Conservation (phyloP, 2,329 filamentous ascomycete species). For the Claviceps sp. region DNA sequence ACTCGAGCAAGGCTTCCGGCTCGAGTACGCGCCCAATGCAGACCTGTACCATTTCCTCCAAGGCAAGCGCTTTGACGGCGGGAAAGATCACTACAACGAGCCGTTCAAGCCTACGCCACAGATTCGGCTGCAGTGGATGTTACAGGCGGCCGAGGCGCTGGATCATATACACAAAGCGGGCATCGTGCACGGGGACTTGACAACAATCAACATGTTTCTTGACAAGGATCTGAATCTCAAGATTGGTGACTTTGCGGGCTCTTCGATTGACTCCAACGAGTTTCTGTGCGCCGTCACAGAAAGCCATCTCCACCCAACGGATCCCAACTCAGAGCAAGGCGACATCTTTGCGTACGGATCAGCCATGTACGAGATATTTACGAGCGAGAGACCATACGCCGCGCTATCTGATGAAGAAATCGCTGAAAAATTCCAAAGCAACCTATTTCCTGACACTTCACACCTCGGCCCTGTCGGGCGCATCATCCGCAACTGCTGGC, state of each 20-base stretch:
- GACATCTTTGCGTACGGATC: slow-evolving; percentile 4
- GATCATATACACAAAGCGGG: slow-evolving; percentile 3
- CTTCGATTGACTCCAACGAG: slow-evolving; percentile 2
- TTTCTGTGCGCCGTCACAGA: slow-evolving; percentile 2
- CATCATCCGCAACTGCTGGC: slow-evolving; percentile 5
- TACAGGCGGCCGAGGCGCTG: slow-evolving; percentile 3
- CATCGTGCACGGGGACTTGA: slow-evolving; percentile 4
- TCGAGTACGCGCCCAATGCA: slow-evolving; percentile 3
- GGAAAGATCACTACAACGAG: neutral
- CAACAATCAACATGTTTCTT: slow-evolving; percentile 4
- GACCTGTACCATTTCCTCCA: slow-evolving; percentile 3
- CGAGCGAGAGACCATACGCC: slow-evolving; percentile 2
- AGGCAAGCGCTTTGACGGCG: neutral
- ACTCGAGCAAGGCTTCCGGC: slow-evolving; percentile 1
- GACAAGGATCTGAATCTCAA: slow-evolving; percentile 2
- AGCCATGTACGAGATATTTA: slow-evolving; percentile 2
- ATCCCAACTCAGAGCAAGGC: neutral
- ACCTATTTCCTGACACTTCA: slow-evolving; percentile 1
- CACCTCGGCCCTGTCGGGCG: slow-evolving; percentile 1
- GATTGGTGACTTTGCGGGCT: slow-evolving; percentile 6
- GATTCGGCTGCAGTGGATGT: slow-evolving; percentile 1
- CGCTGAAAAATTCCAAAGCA: neutral
- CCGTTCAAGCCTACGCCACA: no score
- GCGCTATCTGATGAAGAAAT: neutral
- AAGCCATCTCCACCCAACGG: slow-evolving; percentile 2